Base-by-base conservation (phyloP, 169 alveolate species). In the Eimeria acervulina region DNA sequence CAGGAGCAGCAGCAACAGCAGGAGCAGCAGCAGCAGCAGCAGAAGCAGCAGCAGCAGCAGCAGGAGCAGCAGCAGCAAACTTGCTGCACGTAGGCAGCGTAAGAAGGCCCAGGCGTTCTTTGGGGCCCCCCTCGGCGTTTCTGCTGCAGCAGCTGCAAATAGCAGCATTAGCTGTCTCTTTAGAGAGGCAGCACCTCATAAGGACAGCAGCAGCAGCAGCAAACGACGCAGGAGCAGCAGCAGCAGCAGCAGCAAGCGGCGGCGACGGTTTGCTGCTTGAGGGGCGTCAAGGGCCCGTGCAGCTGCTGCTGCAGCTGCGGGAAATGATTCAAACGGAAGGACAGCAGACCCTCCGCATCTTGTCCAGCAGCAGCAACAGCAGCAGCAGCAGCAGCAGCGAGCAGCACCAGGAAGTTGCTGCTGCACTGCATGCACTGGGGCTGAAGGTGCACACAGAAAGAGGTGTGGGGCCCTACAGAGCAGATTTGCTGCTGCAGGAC, bases 131-230 rank as follows among this genome's bases (percentile, higher is more conserved):
- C 19, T 72, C 81, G 33, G 59, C 90, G 13, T 74, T 47, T 42
- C 81, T 90, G 17, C 59, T 38, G 66, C 89, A 85, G 68, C 95
- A 90, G 95, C 51, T 90, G 19, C 90, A 90, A 61, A 74, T 63
- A 12, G 90, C 66, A 26, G 95, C 95, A 31, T 28, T 90, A 15
- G 95, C 95, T 5, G 33, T 63, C 13, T 63, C 38, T 21, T 63
- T 63, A 26, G 74, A 63, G 33, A 63, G 74, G 21, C 21, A 63
- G 21, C 12, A 63, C 21, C 13, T 7, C 21, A 63, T 26, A 63
- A 21, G n/a, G 33, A 2, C 33, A 63, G 74, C 40, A 72, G 47
- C 84, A 72, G 61, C 59, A 40, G 33, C 21, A 40, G 66, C 26
- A 80, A 1, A 13, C n/a, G n/a, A n/a, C n/a, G n/a, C n/a, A n/a